Percentiles rank a stretch among this genome's conserved stretches.
Evolutionary conservation across 805 yeast species (phyloP).

Genomic region (Saccharomycopsis capsularis): DNA sequence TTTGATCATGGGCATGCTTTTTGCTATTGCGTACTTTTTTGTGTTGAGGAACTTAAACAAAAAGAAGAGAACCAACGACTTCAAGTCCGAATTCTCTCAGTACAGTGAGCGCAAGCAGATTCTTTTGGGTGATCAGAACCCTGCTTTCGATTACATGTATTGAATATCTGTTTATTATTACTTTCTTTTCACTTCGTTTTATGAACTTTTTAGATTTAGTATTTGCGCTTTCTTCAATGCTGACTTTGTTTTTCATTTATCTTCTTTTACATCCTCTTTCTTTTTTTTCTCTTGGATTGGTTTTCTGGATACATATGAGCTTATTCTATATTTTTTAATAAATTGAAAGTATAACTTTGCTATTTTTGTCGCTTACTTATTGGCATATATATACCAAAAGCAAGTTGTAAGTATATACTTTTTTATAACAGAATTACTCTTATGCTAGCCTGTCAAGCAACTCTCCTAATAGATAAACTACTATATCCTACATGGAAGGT

Average conservation of each 20-base stretch:
- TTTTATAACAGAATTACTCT: too few relatives aligned
- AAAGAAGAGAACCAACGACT: slow-evolving; percentile 25
- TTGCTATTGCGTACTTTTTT: slow-evolving; percentile 8
- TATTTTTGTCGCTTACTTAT: too few relatives aligned
- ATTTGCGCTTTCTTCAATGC: too few relatives aligned
- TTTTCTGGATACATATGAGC: background rate
- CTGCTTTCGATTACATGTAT: slow-evolving; percentile 33
- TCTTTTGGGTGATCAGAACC: slow-evolving; percentile 34
- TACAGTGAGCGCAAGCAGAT: slow-evolving; percentile 29
- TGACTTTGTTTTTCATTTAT: background rate
- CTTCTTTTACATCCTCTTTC: too few relatives aligned
- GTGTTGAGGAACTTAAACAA: slow-evolving; percentile 23
- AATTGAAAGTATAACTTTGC: background rate
- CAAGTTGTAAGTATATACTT: too few relatives aligned
- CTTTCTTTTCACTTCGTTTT: background rate
- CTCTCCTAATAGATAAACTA: too few relatives aligned
- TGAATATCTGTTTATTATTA: slow-evolving; percentile 20
- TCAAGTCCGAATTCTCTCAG: slow-evolving; percentile 27
- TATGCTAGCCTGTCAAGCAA: too few relatives aligned
- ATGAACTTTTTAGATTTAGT: background rate
- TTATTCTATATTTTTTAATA: too few relatives aligned
- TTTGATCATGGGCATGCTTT: slow-evolving; percentile 5
- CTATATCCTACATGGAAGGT: too few relatives aligned
- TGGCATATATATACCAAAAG: too few relatives aligned
- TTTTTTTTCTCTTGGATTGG: background rate